A percentile compares a stretch with the other conserved stretches of the same genome.
phyloP scores from a whole-genome alignment of 495 filamentous ascomycete species.

The Elasticomyces elasticus region DNA sequence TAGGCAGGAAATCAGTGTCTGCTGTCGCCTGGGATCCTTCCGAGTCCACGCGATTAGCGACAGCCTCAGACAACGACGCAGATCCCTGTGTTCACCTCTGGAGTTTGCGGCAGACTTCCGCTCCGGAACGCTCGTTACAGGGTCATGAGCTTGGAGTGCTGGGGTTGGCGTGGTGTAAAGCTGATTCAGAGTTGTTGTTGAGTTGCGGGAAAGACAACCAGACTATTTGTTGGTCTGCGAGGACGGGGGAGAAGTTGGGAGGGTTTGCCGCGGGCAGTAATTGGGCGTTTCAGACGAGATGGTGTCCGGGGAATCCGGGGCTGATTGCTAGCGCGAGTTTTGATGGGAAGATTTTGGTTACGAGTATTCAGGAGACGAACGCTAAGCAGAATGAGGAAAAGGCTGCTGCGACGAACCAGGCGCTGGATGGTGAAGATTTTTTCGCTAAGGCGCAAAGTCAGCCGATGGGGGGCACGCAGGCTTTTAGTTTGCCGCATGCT shows the following conservation, averaged over 20 bases:
- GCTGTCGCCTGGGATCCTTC: conserved; percentile 95
- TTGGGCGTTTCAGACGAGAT: conserved; percentile 94
- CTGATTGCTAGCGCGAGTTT: conserved; percentile 92
- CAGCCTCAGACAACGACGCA: conserved; percentile 83
- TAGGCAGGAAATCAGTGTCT: conserved; percentile 83
- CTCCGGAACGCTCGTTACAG: conserved; percentile 76
- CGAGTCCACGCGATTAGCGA: conserved; percentile 83
- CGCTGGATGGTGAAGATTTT: conserved; percentile 87
- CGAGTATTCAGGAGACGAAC: conserved; percentile 82
- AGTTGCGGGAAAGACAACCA: conserved; percentile 96
- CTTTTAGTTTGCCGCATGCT: conserved; percentile 77
- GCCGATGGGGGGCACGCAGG: conserved; percentile 71
- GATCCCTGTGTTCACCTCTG: conserved; percentile 83
- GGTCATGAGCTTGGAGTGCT: conserved; percentile 89
- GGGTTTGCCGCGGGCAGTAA: conserved; percentile 97
- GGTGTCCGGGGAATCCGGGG: conserved; percentile 85
- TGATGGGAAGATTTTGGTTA: conserved; percentile 86
- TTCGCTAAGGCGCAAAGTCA: conserved; percentile 88
- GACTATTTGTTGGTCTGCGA: conserved; percentile 92
- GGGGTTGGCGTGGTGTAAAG: conserved; percentile 89
- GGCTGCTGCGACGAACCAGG: conserved; percentile 49
- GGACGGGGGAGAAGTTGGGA: conserved; percentile 73
- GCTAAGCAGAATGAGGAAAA: conserved; percentile 38
- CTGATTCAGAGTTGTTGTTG: conserved; percentile 81
- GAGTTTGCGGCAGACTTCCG: conserved; percentile 94